Conservation (phyloP, 2,329 filamentous ascomycete genomes). For the Trichophyton verrucosum region DNA sequence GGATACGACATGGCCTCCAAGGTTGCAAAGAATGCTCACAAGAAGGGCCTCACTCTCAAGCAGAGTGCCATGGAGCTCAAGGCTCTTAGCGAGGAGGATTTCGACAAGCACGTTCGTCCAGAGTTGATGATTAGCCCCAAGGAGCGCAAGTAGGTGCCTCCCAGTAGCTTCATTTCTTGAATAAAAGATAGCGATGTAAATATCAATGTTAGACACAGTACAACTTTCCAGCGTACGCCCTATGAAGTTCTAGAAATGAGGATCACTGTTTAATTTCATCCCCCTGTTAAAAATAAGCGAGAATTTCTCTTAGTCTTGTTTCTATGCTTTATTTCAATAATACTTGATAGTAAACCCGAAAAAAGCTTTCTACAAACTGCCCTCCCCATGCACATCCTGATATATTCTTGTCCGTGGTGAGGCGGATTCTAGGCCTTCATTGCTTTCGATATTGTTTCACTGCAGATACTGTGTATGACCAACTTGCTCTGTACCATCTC, state of each 20-base stretch:
- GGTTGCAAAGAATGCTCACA: conserved; percentile 97
- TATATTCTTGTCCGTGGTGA: background rate
- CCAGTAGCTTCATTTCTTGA: background rate
- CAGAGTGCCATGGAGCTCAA: conserved; percentile 87
- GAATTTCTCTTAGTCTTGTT: no score
- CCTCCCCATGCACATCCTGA: background rate
- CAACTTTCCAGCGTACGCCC: background rate
- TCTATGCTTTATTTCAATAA: background rate
- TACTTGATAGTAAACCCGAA: no score
- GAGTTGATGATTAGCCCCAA: conserved; percentile 90
- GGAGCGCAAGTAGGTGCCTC: conserved; percentile 43
- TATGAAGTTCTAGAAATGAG: background rate
- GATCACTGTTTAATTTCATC: background rate
- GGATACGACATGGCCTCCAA: conserved; percentile 96
- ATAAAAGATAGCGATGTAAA: background rate
- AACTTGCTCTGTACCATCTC: background rate
- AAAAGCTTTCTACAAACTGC: no score
- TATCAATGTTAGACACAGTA: background rate
- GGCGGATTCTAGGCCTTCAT: background rate
- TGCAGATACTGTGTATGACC: background rate
- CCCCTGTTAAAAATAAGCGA: background rate
- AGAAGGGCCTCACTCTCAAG: conserved; percentile 92
- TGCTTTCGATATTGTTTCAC: background rate
- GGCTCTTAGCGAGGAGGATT: conserved; percentile 76
- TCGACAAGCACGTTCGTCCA: conserved; percentile 77